Percentiles rank a stretch among this genome's conserved stretches.
These are phyloP conservation scores for Gastrolobium villosum DNA, from an alignment of 306 rosid genomes.

Conservation along the genomic window DNA sequence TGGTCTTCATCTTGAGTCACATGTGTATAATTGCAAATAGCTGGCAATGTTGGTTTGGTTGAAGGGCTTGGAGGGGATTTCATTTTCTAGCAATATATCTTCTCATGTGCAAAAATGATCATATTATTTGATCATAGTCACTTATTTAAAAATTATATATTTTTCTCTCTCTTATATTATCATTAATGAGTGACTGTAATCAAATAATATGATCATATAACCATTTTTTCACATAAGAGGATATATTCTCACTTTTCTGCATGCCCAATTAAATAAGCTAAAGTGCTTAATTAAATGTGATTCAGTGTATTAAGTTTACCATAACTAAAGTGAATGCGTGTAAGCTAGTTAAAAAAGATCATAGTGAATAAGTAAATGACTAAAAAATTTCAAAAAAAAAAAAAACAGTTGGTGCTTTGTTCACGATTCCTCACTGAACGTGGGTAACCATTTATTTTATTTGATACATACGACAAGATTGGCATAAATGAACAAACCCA, in stretches of 20 bases:
- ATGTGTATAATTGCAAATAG: conserved; percentile 19
- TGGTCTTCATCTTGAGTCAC: not conserved
- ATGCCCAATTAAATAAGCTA: not conserved
- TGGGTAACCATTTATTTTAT: conserved; percentile 14
- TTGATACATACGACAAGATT: not conserved
- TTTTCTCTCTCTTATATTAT: too few relatives aligned
- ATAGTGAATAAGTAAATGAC: not conserved
- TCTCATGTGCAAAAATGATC: too few relatives aligned
- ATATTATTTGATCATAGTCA: too few relatives aligned
- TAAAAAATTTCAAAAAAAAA: not conserved
- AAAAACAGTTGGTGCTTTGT: not conserved
- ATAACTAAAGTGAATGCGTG: not conserved
- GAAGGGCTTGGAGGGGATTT: not conserved
- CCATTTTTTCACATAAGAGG: too few relatives aligned
- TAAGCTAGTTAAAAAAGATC: not conserved
- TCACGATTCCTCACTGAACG: conserved; percentile 31
- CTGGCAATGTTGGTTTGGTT: conserved; percentile 20
- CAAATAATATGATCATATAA: too few relatives aligned
- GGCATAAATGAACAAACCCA: not conserved
- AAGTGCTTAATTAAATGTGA: conserved; percentile 26
- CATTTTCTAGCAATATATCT: too few relatives aligned
- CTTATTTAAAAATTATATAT: too few relatives aligned
- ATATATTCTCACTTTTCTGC: too few relatives aligned
- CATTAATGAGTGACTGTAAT: too few relatives aligned
- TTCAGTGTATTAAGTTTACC: conserved; percentile 37